These are phyloP conservation scores for Stagonosporopsis cucurbitacearum DNA, from an alignment of 2,329 filamentous ascomycete species.

Conservation along the genomic window DNA sequence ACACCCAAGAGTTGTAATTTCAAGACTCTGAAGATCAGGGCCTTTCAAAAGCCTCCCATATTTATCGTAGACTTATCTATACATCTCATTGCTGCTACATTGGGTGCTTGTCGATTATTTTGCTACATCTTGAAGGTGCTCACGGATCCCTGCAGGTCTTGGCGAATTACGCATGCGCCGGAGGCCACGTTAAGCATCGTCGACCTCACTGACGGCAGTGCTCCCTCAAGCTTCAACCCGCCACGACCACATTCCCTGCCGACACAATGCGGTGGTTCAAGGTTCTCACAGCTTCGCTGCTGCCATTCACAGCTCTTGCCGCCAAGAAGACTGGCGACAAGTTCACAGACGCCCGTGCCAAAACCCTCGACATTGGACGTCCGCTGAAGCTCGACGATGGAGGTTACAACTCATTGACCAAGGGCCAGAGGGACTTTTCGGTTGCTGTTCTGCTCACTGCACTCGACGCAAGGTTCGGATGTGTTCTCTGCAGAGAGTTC, in stretches of 20 bases:
- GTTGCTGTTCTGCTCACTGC: conserved; percentile 86
- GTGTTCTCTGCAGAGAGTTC: conserved; percentile 85
- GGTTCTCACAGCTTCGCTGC: conserved; percentile 67
- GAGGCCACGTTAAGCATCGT: conserved; percentile 44
- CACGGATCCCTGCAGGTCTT: conserved; percentile 25
- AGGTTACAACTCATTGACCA: conserved; percentile 76
- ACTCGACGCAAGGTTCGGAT: conserved; percentile 81
- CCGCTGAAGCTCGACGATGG: conserved; percentile 81
- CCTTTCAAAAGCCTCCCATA: background rate
- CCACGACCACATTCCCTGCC: conserved; percentile 23
- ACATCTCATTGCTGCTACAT: background rate
- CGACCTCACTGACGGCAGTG: conserved; percentile 14
- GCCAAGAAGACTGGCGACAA: conserved; percentile 70
- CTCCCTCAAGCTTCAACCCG: conserved; percentile 19
- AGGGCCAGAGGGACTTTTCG: conserved; percentile 81
- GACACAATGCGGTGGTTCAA: conserved; percentile 70
- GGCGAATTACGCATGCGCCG: conserved; percentile 39
- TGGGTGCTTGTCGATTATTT: background rate
- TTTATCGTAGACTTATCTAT: background rate
- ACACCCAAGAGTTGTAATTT: background rate
- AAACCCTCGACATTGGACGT: conserved; percentile 65
- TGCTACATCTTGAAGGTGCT: background rate
- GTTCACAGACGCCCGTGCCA: conserved; percentile 74
- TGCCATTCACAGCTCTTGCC: conserved; percentile 66
- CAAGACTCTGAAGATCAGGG: background rate